Evolutionary conservation across 2,329 filamentous ascomycete species (phyloP), one percentile per base, ranked within the genome.

Genomic region (Epichloe baconii): DNA sequence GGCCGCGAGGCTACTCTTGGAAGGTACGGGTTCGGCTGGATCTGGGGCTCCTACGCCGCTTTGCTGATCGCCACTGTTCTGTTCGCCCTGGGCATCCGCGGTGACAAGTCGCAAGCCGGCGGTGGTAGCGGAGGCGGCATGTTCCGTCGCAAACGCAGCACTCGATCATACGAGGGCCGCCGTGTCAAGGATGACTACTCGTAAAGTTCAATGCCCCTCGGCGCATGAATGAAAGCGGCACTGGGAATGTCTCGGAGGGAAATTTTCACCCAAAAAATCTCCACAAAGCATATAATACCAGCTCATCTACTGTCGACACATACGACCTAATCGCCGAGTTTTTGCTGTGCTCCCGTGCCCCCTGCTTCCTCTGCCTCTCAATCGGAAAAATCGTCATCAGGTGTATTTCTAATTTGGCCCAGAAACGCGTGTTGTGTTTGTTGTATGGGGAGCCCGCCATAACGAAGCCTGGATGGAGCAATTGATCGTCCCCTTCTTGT

Each of bases 171-270:
- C 53, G 66, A 69, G 17, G 66, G 80, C 56, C 74, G 75, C 50
- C 73, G 81, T 12, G 81, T 86, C 59, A 86, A 86, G 75, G 82
- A 86, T 26, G 81, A 86, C 54, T 87, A 86, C 62, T 72, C 75
- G 44, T 82, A 71, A 70, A 55, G 55, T 44, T 46, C 5, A 31
- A 11, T 10, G 8, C 4, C 19, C 26, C 14, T n/a, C n/a, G 1
- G n/a, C 11, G 34, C 31, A 38, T 5, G 34, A 11, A 38, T 26
- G 44, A 7, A 19, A 17, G 34, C 26, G 12, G 35, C 17, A 31
- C 26, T 12, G 10, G 8, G 41, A 23, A 14, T 3, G 12, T 5
- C 41, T n/a, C 37, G 6, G 37, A n/a, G 17, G 11, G 15, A 17
- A 43, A 43, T 43, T 17, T 31, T 0, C 26, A 31, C 8, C 19